A percentile compares a stretch with the other conserved stretches of the same genome.
These are phyloP conservation scores for Piromyces finnis DNA, from an alignment of 192 early-diverging fungal species.

Conservation along the genomic window DNA sequence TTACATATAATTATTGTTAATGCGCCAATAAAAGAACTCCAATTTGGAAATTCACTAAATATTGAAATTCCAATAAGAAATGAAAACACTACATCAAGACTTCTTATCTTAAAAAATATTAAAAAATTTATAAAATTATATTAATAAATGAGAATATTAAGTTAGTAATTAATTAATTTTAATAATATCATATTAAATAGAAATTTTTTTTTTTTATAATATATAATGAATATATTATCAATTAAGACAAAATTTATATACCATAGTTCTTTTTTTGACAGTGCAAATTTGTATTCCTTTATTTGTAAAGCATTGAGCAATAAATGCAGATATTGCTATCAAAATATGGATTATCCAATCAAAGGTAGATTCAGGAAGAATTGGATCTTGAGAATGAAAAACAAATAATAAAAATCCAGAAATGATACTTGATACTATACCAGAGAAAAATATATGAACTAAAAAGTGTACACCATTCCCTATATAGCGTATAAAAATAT, in stretches of 20 bases:
- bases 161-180: too few species aligned
- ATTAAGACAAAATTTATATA: too few species aligned
- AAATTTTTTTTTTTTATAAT: too few species aligned
- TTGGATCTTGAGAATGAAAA: background rate
- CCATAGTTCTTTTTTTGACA: constrained; percentile 40
- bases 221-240: constrained; percentile 8
- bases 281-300: constrained; percentile 54
- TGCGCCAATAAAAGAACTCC: constrained; percentile 34
- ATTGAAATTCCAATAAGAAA: constrained; percentile 51
- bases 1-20: constrained; percentile 41
- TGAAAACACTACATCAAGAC: constrained; percentile 63
- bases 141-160: too few species aligned
- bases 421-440: constrained; percentile 32
- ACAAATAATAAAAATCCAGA: constrained; percentile 15
- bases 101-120: constrained; percentile 30
- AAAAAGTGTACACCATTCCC: constrained; percentile 51
- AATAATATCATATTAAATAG: too few species aligned
- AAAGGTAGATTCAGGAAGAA: constrained; percentile 8
- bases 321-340: constrained; percentile 41
- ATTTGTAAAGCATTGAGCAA: constrained; percentile 57
- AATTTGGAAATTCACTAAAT: constrained; percentile 43
- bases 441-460: constrained; percentile 67
- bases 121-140: too few species aligned
- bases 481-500: constrained; percentile 51
- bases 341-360: constrained; percentile 25